Conservation (phyloP, 805 yeast species). For the Ogataea nakhonphanomensis region DNA sequence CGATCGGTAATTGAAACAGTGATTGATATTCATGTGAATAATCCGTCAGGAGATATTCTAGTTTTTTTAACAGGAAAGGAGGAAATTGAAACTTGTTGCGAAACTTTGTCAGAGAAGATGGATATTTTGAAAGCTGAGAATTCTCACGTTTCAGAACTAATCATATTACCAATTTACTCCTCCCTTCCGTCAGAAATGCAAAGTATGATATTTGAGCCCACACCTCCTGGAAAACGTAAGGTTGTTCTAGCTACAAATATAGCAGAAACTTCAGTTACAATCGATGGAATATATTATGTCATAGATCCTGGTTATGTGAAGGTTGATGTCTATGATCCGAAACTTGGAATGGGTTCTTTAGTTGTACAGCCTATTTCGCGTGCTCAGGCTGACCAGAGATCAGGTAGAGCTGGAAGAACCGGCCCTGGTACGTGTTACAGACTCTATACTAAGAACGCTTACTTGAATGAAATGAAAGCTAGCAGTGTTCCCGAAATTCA, state of each 20-base stretch:
- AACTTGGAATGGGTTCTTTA: conserved; percentile 87
- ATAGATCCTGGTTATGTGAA: conserved; percentile 95
- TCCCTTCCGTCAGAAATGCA: conserved; percentile 90
- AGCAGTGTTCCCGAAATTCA: conserved; percentile 89
- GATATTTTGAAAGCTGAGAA: conserved; percentile 53
- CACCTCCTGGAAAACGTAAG: conserved; percentile 79
- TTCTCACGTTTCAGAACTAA: conserved; percentile 52
- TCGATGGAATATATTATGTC: conserved; percentile 88
- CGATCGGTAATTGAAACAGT: conserved; percentile 82
- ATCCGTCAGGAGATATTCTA: conserved; percentile 72
- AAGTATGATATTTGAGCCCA: conserved; percentile 81
- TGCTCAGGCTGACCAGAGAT: conserved; percentile 93
- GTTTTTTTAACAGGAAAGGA: conserved; percentile 91
- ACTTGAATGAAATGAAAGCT: conserved; percentile 68
- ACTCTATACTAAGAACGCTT: conserved; percentile 83
- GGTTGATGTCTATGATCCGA: conserved; percentile 82
- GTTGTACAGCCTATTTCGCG: conserved; percentile 83
- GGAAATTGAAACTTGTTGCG: conserved; percentile 89
- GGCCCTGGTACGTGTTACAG: conserved; percentile 95
- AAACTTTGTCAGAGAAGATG: conserved; percentile 61
- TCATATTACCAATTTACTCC: conserved; percentile 86
- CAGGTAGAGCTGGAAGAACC: conserved; percentile 97
- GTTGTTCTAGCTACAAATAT: conserved; percentile 94
- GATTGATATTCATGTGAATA: conserved; percentile 79
- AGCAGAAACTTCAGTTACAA: conserved; percentile 95